Evolutionary conservation across 2,329 filamentous ascomycete genomes (phyloP).

Genomic region (Teratosphaeria viscida): DNA sequence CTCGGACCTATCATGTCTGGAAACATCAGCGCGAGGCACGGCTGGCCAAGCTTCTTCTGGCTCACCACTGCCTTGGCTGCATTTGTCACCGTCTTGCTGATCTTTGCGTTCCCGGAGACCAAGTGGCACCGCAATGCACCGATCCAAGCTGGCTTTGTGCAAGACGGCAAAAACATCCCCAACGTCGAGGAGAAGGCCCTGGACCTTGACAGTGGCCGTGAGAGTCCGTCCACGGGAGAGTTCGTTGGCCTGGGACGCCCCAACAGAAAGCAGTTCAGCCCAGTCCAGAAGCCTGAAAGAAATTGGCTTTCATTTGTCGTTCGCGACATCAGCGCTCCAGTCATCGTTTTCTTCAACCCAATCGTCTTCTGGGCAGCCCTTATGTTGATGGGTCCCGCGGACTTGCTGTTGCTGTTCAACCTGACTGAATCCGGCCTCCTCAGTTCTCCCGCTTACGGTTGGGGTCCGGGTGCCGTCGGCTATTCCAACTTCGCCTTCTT

Average conservation of each 20-base stretch:
- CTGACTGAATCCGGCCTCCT: slow-evolving; percentile 42
- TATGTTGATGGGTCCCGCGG: slow-evolving; percentile 25
- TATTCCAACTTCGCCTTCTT: slow-evolving; percentile 41
- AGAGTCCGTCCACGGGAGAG: slow-evolving; percentile 5
- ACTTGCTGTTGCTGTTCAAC: slow-evolving; percentile 40
- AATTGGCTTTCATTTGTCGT: slow-evolving; percentile 32
- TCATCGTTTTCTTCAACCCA: slow-evolving; percentile 36
- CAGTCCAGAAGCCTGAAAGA: slow-evolving; percentile 28
- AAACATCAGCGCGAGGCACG: slow-evolving; percentile 30
- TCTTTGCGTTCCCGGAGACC: slow-evolving; percentile 34
- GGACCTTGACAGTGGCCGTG: slow-evolving; percentile 17
- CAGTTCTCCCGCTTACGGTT: slow-evolving; percentile 31
- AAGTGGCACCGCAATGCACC: slow-evolving; percentile 27
- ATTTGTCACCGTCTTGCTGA: slow-evolving; percentile 30
- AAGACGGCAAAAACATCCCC: slow-evolving; percentile 5
- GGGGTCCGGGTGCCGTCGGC: slow-evolving; percentile 35
- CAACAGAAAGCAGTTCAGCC: slow-evolving; percentile 29
- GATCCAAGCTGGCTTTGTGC: slow-evolving; percentile 1
- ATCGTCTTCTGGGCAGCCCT: slow-evolving; percentile 32
- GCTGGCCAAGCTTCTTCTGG: slow-evolving; percentile 40
- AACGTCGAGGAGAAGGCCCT: slow-evolving; percentile 22
- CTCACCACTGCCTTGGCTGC: slow-evolving; percentile 30
- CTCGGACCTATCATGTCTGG: slow-evolving; percentile 36
- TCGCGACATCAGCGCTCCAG: slow-evolving; percentile 30
- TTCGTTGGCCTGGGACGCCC: slow-evolving; percentile 28